Evolutionary conservation across 2,329 filamentous ascomycete genomes (phyloP), one percentile per base, ranked within the genome.

Genomic region (Trichoderma sp.): DNA sequence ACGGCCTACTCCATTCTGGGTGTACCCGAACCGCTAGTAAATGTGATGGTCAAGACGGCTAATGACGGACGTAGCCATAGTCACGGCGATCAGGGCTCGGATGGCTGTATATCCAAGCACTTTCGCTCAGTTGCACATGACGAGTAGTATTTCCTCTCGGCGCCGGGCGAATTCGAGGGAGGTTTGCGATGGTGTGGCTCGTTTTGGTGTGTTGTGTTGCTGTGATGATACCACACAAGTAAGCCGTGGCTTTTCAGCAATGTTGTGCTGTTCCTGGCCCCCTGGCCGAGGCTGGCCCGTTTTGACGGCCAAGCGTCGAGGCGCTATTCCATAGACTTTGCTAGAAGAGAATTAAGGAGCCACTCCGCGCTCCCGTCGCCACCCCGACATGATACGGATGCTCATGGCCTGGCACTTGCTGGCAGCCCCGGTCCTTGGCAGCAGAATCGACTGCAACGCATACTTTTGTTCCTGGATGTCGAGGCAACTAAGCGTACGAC

Each of bases 291-390:
- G 60, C 71, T 66, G 62, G 60, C 71, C 45, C 45, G 18, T 66
- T 59, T 35, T 74, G 60, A 53, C 62, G 63, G 63, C 50, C 71
- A 74, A 74, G 41, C 71, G 31, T 66, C 33, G 45, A 24, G 71
- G 56, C 71, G 45, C 71, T 56, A 75, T 75, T 62, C 35, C 65
- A 62, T 68, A 45, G 64, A 62, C 64, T 68, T 56, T 45, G 64
- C 64, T 66, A 67, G 71, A 60, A 74, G 62, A 53, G 41, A 60
- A 60, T 67, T 31, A 59, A 68, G 66, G 65, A 75, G 73, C 73
- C 66, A 75, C 73, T 75, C 56, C 38, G 29, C 45, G 65, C 53
- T 75, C 65, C 65, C 65, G 53, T 69, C 53, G 68, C 29, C 64
- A 75, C 72, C 50, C 50, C 50, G 50, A 56, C 50, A 56, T 56